Percentiles rank a stretch among this genome's conserved stretches.
Conservation (phyloP, 2,329 filamentous ascomycete species). For the Aspergillus ochraceus region DNA sequence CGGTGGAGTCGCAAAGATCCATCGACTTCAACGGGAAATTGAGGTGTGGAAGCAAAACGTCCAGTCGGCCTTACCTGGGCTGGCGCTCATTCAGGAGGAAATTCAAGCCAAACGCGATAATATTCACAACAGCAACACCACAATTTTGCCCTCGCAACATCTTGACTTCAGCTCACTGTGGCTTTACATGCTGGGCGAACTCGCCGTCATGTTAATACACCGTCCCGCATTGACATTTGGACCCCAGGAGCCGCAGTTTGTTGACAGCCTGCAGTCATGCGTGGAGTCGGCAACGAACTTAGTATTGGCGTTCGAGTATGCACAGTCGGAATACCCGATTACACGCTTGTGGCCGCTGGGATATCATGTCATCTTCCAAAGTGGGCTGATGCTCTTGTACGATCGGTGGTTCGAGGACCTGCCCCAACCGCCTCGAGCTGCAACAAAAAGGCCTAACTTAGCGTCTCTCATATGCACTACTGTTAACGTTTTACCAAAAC, state of each 20-base stretch:
- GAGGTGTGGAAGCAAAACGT: neutral
- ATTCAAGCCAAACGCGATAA: too few relatives aligned
- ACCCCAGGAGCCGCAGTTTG: neutral
- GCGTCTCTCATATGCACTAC: neutral
- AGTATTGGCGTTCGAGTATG: neutral
- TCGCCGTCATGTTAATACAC: neutral
- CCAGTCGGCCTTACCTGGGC: too few relatives aligned
- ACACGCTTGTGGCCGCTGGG: neutral
- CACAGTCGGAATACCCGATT: neutral
- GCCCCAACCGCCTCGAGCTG: neutral
- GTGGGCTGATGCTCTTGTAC: neutral
- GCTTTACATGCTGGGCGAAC: neutral
- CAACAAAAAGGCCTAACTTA: neutral
- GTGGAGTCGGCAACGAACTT: neutral
- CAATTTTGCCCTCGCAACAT: neutral
- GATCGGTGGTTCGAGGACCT: neutral
- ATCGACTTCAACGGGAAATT: neutral
- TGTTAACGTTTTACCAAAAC: neutral
- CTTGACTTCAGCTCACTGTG: neutral
- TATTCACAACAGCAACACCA: neutral
- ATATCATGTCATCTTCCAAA: neutral
- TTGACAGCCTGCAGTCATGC: neutral
- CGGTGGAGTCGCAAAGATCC: neutral
- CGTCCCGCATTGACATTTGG: slow-evolving; percentile 1
- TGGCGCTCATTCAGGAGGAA: too few relatives aligned